Base-by-base conservation (phyloP, 179 eudicot species). In the Beta corolliflora region DNA sequence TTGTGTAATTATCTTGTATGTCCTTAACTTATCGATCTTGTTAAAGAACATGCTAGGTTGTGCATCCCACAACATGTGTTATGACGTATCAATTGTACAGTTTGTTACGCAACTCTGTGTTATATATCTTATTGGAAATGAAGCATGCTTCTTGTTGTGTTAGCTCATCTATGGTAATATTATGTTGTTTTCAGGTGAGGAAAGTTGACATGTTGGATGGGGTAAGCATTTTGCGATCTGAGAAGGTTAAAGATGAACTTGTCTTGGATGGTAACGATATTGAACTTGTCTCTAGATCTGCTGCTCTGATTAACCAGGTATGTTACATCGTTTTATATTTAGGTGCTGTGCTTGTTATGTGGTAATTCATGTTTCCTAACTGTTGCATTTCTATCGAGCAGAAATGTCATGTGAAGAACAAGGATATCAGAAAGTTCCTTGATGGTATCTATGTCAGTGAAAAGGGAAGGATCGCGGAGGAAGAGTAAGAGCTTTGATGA, bases 181-280 rank as follows among this genome's bases (percentile, higher is more conserved):
- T 23, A 14, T 63, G 2, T 77, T 25, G 52, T 59, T 46, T 66
- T 36, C 88, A 92, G 95, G 95, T 92, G 76, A 88, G 95, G 82
- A 92, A 92, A 66, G 93, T 92, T 61, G 93, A 92, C 29, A 92
- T 92, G 95, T 89, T 92, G 89, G 95, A 88, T 0, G 95, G 95
- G 3, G 95, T 92, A 52, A 63, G 83, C 29, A 85, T 92, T 25
- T 18, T 83, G 76, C 75, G 95, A 61, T 90, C 95, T 31, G 95
- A 90, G 77, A 92, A 92, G 88, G 93, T 92, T 12, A 92, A 92
- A 81, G 95, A 92, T 81, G 95, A 92, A 70, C 82, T 92, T 29
- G 84, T 92, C 50, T 89, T 92, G 92, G 93, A 92, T 55, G 95
- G 93, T 4, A 92, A 87, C 73, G 95, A 92, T 84, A 89, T 92